phyloP scores from a whole-genome alignment of 768 basidiomycete genomes.

The Melanogaster broomeanus region DNA sequence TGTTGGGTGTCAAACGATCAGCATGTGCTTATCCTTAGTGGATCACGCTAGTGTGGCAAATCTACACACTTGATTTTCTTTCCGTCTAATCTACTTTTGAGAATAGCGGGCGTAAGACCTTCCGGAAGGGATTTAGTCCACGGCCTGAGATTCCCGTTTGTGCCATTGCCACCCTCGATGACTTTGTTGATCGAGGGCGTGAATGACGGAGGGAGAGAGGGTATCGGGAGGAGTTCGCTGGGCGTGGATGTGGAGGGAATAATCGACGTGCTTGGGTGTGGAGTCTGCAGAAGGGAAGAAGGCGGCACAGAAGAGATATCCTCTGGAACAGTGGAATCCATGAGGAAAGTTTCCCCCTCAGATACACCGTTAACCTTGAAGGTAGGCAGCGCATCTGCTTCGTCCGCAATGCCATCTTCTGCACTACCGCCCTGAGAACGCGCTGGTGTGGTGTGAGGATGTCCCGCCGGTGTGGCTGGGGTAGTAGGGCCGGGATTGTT shows the following conservation, averaged over 20 bases:
- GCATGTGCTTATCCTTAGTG: constrained; percentile 2
- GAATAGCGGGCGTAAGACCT: constrained; percentile 54
- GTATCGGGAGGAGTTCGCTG: constrained; percentile 15
- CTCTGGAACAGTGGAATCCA: constrained; percentile 11
- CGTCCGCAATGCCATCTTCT: background rate
- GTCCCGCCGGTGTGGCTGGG: background rate
- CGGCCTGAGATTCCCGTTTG: constrained; percentile 8
- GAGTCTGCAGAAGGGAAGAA: constrained; percentile 34
- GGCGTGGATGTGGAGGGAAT: background rate
- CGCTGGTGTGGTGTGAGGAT: background rate
- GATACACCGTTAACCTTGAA: constrained; percentile 14
- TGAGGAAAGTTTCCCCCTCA: constrained; percentile 9
- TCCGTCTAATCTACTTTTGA: constrained; percentile 62
- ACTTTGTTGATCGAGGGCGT: constrained; percentile 69
- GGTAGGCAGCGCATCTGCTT: constrained; percentile 36
- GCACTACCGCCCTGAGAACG: background rate
- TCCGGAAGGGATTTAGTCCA: constrained; percentile 48
- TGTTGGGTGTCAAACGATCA: constrained; percentile 25
- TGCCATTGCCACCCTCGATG: constrained; percentile 39
- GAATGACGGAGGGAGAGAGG: constrained; percentile 54
- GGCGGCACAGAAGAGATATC: constrained; percentile 35
- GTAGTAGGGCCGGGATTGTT: background rate
- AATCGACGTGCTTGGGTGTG: constrained; percentile 5
- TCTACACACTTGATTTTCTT: constrained; percentile 70
- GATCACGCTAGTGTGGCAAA: constrained; percentile 4